Percentiles rank a stretch among this genome's conserved stretches.
phyloP scores from a whole-genome alignment of 2,329 filamentous ascomycete genomes.

The Curvularia spicifera region DNA sequence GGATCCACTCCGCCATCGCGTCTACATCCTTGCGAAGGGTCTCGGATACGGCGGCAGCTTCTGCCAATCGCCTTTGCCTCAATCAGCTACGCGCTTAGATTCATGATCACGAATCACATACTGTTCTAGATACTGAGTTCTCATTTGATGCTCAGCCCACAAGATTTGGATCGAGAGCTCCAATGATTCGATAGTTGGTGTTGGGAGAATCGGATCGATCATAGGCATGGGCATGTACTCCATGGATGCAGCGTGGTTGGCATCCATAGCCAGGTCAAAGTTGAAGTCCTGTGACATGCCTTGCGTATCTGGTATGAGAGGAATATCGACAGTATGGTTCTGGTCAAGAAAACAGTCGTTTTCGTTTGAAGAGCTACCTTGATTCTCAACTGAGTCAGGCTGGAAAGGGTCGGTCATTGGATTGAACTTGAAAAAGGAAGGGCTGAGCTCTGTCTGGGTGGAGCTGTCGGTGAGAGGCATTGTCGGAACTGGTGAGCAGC shows the following conservation, averaged over 20 bases:
- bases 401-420: background rate
- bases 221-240: background rate
- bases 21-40: slow-evolving; percentile 6
- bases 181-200: background rate
- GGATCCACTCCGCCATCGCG: background rate
- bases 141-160: background rate
- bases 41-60: background rate
- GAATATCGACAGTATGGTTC: background rate
- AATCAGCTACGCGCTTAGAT: background rate
- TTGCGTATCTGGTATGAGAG: background rate
- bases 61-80: background rate
- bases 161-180: background rate
- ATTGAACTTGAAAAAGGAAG: background rate
- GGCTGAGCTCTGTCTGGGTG: background rate
- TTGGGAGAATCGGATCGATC: background rate
- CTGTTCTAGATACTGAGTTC: background rate
- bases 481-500: background rate
- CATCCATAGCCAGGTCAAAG: background rate
- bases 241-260: background rate
- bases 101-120: background rate
- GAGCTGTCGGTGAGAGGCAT: background rate
- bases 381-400: background rate
- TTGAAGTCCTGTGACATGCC: background rate
- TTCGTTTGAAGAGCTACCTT: background rate
- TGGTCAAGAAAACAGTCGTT: background rate